Evolutionary conservation across 108 stramenopile species (phyloP).

Genomic region (Stephanodiscus minutulus): DNA sequence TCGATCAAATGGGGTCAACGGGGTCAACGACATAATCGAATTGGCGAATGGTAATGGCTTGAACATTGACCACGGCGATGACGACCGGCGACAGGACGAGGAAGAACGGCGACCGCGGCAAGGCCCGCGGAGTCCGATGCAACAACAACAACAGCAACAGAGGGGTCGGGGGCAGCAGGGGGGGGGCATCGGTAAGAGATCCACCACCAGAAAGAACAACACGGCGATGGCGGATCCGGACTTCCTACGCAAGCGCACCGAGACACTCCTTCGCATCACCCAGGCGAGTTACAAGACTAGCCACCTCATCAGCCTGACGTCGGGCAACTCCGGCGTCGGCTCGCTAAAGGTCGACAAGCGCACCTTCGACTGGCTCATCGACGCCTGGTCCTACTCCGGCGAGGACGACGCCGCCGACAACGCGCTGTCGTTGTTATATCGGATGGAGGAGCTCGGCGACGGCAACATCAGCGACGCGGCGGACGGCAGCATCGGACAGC

Average conservation of each 20-base stretch:
- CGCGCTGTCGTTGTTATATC: slow-evolving; percentile 51
- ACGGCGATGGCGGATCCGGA: slow-evolving; percentile 55
- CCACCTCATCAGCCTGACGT: background rate
- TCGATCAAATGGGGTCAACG: background rate
- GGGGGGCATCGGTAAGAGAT: background rate
- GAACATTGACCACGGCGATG: background rate
- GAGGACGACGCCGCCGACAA: slow-evolving; percentile 53
- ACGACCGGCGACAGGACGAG: no score
- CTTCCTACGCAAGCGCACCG: slow-evolving; percentile 66
- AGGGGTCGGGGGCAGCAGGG: background rate
- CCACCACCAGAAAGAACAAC: slow-evolving; percentile 34
- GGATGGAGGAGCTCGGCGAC: slow-evolving; percentile 64
- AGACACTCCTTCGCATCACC: slow-evolving; percentile 41
- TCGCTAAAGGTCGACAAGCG: slow-evolving; percentile 62
- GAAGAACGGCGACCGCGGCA: no score
- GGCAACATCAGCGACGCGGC: background rate
- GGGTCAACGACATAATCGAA: background rate
- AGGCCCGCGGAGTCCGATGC: background rate
- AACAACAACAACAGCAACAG: background rate
- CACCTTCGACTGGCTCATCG: slow-evolving; percentile 71
- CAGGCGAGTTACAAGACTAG: background rate
- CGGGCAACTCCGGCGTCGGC: slow-evolving; percentile 9
- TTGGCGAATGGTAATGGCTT: background rate
- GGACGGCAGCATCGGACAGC: no score
- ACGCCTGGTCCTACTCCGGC: slow-evolving; percentile 67